Evolutionary conservation across 2,329 filamentous ascomycete species (phyloP).

Genomic region (Alternaria alternata): DNA sequence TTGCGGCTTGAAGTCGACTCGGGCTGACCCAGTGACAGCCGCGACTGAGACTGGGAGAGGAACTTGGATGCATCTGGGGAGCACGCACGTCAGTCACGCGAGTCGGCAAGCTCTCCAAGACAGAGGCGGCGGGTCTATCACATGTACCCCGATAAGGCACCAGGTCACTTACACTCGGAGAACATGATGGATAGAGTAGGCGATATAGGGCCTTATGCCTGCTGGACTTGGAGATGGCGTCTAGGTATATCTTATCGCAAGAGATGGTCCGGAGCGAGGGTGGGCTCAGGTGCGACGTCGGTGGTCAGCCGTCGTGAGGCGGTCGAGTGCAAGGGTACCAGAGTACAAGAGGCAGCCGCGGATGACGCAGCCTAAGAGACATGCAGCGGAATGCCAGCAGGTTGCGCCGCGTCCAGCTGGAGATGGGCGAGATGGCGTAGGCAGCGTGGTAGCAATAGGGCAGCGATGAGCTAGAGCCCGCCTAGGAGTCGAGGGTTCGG

Average conservation of each 20-base stretch:
- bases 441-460: constrained; percentile 13
- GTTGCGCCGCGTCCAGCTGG: constrained; percentile 11
- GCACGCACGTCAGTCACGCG: constrained; percentile 55
- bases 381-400: constrained; percentile 34
- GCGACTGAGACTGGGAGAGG: constrained; percentile 95
- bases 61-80: constrained; percentile 90
- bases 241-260: constrained; percentile 32
- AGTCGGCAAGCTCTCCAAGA: constrained; percentile 37
- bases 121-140: constrained; percentile 39
- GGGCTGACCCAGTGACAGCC: constrained; percentile 73
- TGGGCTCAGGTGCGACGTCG: constrained; percentile 29
- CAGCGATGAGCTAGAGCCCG: constrained; percentile 11
- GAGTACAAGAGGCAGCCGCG: constrained; percentile 37
- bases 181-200: constrained; percentile 65
- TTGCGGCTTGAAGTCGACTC: constrained; percentile 59
- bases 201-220: constrained; percentile 26
- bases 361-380: constrained; percentile 41
- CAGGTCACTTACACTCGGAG: constrained; percentile 79
- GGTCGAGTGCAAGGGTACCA: constrained; percentile 20
- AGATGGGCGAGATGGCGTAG: constrained; percentile 4
- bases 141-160: constrained; percentile 45
- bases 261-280: constrained; percentile 30
- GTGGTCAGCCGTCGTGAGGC: constrained; percentile 42
- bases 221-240: constrained; percentile 25
- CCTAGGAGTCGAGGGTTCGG: constrained; percentile 13